These are phyloP conservation scores for Buxus sempervirens DNA, from an alignment of 164 flowering plant species.

Conservation along the genomic window DNA sequence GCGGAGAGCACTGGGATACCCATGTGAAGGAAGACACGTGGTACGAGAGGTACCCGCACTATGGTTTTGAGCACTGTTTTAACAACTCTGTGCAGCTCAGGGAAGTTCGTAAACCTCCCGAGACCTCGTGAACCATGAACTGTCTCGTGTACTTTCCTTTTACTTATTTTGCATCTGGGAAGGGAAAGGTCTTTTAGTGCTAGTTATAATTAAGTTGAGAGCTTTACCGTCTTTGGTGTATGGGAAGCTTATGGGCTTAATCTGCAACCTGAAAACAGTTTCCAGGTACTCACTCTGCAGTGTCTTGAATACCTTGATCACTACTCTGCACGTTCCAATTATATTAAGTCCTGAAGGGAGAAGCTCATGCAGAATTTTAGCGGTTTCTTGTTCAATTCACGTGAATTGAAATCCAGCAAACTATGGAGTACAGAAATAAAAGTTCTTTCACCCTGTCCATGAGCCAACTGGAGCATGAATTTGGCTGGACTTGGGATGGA, in stretches of 20 bases:
- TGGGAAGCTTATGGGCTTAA: too few relatives aligned
- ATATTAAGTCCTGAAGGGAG: background rate
- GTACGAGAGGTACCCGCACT: constrained; percentile 92
- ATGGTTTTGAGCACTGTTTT: constrained; percentile 75
- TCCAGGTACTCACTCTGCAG: background rate
- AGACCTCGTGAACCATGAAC: constrained; percentile 22
- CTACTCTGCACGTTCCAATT: too few relatives aligned
- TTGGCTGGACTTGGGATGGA: too few relatives aligned
- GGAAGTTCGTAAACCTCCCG: constrained; percentile 58
- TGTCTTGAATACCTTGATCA: too few relatives aligned
- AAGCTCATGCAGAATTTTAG: background rate
- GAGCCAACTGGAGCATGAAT: too few relatives aligned
- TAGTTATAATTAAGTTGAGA: too few relatives aligned
- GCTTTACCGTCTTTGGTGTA: too few relatives aligned
- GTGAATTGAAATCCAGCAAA: too few relatives aligned
- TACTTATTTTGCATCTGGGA: background rate
- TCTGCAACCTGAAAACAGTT: too few relatives aligned
- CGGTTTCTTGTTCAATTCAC: background rate
- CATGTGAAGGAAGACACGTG: constrained; percentile 78
- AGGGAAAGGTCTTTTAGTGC: background rate
- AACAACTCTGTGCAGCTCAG: constrained; percentile 81
- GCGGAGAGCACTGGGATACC: constrained; percentile 98
- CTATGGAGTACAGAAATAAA: too few relatives aligned
- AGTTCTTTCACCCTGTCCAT: too few relatives aligned
- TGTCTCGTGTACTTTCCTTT: background rate